Evolutionary conservation across 2,329 filamentous ascomycete genomes (phyloP), one percentile per base, ranked within the genome.

Genomic region (Lithohypha guttulata): DNA sequence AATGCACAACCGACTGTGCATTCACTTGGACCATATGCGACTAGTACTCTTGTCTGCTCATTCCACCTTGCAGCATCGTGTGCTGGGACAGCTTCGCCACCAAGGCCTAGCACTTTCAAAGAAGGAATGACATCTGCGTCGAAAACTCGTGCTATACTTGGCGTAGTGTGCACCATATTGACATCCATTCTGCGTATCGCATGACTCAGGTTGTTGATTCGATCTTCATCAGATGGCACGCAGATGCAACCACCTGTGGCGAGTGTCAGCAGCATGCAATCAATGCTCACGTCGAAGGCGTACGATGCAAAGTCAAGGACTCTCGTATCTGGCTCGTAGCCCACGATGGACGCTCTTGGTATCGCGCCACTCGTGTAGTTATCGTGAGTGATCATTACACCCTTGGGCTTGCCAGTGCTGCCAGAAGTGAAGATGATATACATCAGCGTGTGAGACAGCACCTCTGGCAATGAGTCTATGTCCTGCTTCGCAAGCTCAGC

Each of bases 101-200:
- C 54, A 2, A 56, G 31, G 4, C 54, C 44, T 57, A 73, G 50
- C 0, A 57, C 59, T 37, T 59, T 63, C 23, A 73, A 48, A 1
- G 56, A 59, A 1, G 66, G 64, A 2, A 72, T 59, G 9, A 57
- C 59, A 23, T 59, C 54, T 0, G 65, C 66, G 6, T 61, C 56
- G 1, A 73, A 42, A 1, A 65, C 59, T 14, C 62, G 59, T 1
- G 73, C 71, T n/a, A 81, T 64, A 0, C 73, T 65, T 2, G 75
- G 71, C 1, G 77, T 79, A 46, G 77, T 64, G 48, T 71, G 67
- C 2, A 66, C 68, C 61, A 65, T 69, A 33, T 65, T 72, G 20
- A 68, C 68, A 11, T 66, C 55, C 61, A 71, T 69, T 0, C 63
- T 55, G 4, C 62, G 61, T 20, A 78, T 70, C 0, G 64, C 65